Evolutionary conservation across 805 yeast species (phyloP).

Genomic region (Suhomyces faveliae): DNA sequence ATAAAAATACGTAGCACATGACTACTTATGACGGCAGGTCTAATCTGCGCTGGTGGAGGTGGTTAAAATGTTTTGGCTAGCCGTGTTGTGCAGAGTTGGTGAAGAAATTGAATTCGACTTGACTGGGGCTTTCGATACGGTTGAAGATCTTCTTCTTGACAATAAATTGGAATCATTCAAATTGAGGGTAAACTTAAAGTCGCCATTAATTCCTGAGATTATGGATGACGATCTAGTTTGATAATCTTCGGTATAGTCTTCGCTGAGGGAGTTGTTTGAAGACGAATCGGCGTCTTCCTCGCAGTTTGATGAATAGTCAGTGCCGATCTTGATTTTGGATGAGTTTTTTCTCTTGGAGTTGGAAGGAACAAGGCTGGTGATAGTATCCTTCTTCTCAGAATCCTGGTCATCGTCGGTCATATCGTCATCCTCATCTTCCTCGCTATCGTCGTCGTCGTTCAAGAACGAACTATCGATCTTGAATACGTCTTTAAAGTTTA

Average conservation of each 20-base stretch:
- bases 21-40: neutral
- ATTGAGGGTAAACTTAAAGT: slow-evolving; percentile 54
- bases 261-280: slow-evolving; percentile 11
- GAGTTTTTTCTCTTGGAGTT: slow-evolving; percentile 7
- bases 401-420: slow-evolving; percentile 13
- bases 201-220: slow-evolving; percentile 39
- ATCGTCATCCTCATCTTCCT: slow-evolving; percentile 12
- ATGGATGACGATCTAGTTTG: slow-evolving; percentile 41
- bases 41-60: slow-evolving; percentile 2
- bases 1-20: neutral
- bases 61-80: neutral
- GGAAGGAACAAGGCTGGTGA: slow-evolving; percentile 10
- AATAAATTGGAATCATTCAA: slow-evolving; percentile 64
- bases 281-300: slow-evolving; percentile 13
- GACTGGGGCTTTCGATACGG: slow-evolving; percentile 12
- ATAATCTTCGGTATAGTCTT: slow-evolving; percentile 18
- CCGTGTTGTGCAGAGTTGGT: neutral
- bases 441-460: slow-evolving; percentile 13
- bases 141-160: slow-evolving; percentile 49
- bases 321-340: slow-evolving; percentile 3
- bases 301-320: neutral
- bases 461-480: slow-evolving; percentile 1
- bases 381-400: slow-evolving; percentile 13
- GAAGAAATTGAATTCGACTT: slow-evolving; percentile 7
- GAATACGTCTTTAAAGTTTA: slow-evolving; percentile 34